A percentile compares a stretch with the other conserved stretches of the same genome.
Conservation (phyloP, 1,284 basidiomycete species). For the Tranzscheliella williamsii region DNA sequence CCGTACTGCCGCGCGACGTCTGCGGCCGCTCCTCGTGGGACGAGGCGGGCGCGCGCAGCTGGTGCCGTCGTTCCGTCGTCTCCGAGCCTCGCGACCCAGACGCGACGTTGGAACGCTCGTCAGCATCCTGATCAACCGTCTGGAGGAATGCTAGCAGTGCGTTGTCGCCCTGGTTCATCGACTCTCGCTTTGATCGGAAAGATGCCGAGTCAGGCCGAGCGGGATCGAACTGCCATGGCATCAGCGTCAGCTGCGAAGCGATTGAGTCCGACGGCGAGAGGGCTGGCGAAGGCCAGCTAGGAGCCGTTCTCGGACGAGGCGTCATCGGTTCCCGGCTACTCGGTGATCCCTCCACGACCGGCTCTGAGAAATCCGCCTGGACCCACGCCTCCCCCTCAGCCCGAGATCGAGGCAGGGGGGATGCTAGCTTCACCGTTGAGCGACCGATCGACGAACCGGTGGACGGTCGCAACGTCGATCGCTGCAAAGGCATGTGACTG, state of each 20-base stretch:
- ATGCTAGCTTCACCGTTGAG: not conserved
- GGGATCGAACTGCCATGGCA: conserved; percentile 4
- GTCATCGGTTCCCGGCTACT: too few species aligned
- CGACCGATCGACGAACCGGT: conserved; percentile 9
- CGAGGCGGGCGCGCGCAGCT: not conserved
- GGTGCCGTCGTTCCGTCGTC: not conserved
- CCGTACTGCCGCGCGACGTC: conserved; percentile 25
- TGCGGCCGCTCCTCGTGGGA: conserved; percentile 19
- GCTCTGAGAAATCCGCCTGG: not conserved
- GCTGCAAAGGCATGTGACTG: not conserved
- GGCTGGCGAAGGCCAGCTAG: conserved; percentile 15
- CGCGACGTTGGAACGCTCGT: conserved; percentile 3
- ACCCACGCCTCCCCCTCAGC: not conserved
- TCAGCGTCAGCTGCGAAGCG: conserved; percentile 10
- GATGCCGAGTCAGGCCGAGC: not conserved
- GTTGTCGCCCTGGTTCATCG: conserved; percentile 5
- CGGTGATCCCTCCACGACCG: not conserved
- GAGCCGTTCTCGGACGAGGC: conserved; percentile 29
- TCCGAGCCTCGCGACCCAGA: not conserved
- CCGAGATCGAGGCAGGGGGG: too few species aligned
- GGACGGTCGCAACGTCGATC: conserved; percentile 3
- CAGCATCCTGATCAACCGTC: conserved; percentile 31
- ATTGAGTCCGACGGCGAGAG: conserved; percentile 13
- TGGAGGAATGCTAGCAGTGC: conserved; percentile 25
- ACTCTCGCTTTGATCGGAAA: not conserved